Conservation (phyloP, 139 green algal genomes). For the Chlamydomonas schloesseri region DNA sequence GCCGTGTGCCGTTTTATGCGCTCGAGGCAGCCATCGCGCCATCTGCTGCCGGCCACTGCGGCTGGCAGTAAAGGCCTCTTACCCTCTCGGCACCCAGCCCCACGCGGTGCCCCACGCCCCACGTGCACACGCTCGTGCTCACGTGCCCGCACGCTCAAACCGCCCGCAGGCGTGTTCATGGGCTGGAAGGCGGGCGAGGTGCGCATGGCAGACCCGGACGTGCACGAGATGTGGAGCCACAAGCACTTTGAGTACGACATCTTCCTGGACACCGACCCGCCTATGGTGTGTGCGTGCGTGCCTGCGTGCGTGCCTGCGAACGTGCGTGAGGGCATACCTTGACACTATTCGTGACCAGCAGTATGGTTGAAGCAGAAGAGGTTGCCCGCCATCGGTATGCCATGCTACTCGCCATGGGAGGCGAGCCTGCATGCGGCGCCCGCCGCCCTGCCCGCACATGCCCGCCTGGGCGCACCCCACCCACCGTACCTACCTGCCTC, state of each 20-base stretch:
- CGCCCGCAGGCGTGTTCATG: slow-evolving; percentile 9
- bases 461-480: too few species aligned
- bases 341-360: not conserved
- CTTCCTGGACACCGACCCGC: slow-evolving; percentile 25
- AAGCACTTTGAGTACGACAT: not conserved
- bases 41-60: too few species aligned
- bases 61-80: too few species aligned
- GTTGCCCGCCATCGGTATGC: not conserved
- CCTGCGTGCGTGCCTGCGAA: not conserved
- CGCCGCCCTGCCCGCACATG: not conserved
- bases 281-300: not conserved
- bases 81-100: too few species aligned
- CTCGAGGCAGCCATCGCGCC: too few species aligned
- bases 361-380: too few species aligned
- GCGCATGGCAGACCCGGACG: not conserved
- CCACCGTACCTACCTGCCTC: too few species aligned
- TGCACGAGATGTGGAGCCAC: slow-evolving; percentile 34
- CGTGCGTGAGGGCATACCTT: not conserved
- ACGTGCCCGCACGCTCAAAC: not conserved
- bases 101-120: too few species aligned
- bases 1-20: too few species aligned
- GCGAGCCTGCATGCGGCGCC: too few species aligned
- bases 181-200: not conserved
- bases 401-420: not conserved
- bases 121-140: not conserved